These are phyloP conservation scores for Lentinula guzmanii DNA, from an alignment of 768 basidiomycete species.

Conservation along the genomic window DNA sequence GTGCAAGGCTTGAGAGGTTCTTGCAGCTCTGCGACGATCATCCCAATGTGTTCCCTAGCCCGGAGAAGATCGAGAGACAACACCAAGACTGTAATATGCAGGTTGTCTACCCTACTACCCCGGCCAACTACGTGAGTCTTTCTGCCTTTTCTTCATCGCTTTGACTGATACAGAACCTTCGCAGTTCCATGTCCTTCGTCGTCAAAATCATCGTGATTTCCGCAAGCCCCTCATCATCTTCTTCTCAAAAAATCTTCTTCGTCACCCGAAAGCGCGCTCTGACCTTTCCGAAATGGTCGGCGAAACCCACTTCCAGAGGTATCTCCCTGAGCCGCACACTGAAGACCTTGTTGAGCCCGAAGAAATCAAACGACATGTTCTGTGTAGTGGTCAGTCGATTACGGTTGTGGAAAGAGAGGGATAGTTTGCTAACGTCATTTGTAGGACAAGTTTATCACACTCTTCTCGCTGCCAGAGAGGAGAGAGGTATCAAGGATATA, in stretches of 20 bases:
- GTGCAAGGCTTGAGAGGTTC: slow-evolving; percentile 92
- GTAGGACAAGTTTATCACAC: slow-evolving; percentile 91
- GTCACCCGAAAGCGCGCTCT: slow-evolving; percentile 90
- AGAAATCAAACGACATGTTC: slow-evolving; percentile 85
- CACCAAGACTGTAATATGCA: slow-evolving; percentile 99
- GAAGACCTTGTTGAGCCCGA: slow-evolving; percentile 74
- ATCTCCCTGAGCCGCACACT: slow-evolving; percentile 77
- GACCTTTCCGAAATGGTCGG: slow-evolving; percentile 82
- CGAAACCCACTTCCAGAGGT: slow-evolving; percentile 89
- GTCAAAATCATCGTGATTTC: slow-evolving; percentile 97
- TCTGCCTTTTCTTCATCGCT: not conserved
- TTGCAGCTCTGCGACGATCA: slow-evolving; percentile 98
- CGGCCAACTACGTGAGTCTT: slow-evolving; percentile 79
- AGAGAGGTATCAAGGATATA: slow-evolving; percentile 85
- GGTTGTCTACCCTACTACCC: slow-evolving; percentile 95
- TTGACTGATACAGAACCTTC: not conserved
- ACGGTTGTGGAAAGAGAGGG: not conserved
- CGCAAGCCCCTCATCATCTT: slow-evolving; percentile 94
- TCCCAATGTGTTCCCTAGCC: slow-evolving; percentile 82
- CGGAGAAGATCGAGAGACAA: slow-evolving; percentile 87
- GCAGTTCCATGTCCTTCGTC: slow-evolving; percentile 93
- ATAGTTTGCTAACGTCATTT: slow-evolving; percentile 1
- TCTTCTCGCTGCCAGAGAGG: slow-evolving; percentile 85
- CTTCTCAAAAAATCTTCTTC: slow-evolving; percentile 95
- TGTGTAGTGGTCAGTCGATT: slow-evolving; percentile 61